Base-by-base conservation (phyloP, 140 eudicot genomes). In the Bidens hawaiensis region DNA sequence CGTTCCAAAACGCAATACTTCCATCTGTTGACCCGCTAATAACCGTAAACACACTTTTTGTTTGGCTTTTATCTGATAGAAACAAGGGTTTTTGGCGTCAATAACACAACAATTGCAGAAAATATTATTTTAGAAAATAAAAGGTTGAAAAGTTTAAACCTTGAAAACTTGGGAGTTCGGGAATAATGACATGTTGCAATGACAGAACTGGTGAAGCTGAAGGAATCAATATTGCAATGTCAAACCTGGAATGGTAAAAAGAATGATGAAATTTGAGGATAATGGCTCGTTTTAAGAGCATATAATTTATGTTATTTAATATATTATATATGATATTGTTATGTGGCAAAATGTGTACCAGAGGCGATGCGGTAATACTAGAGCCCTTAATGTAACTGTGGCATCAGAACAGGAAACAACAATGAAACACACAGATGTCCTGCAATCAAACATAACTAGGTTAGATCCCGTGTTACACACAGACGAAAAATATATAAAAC, bases 21-120 rank as follows among this genome's bases (percentile, higher is more conserved):
- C 99, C 99, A 81, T 93, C 99, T 8, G 99, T 93, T 47, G 93
- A 82, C 64, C 99, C 99, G 49, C 87, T 75, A 49, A 93, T 62
- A 36, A 82, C 82, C 56, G 83, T 78, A 80, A 78, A 87, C 67
- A 69, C 67, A 30, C 71, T 86, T 71, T 78, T 78, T 26, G 56
- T 70, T 58, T 54, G 75, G 51, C 65, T n/a, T 33, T 76, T 74
- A 46, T 68, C 96, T 93, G 95, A 18, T 47, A 62, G 68, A 33
- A 62, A 34, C 24, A 36, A 25, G 2, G 17, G 24, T 47, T 15
- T 36, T 31, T 13, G 1, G 22, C 6, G 46, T 34, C 17, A 64
- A 46, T 42, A 49, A 8, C 53, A 38, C 40, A 18, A 16, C 56
- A 18, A 58, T 27, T 27, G 21, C n/a, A n/a, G n/a, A n/a, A 27